A percentile compares a stretch with the other conserved stretches of the same genome.
Evolutionary conservation across 2,329 filamentous ascomycete genomes (phyloP).

Genomic region (Fusarium coicis): DNA sequence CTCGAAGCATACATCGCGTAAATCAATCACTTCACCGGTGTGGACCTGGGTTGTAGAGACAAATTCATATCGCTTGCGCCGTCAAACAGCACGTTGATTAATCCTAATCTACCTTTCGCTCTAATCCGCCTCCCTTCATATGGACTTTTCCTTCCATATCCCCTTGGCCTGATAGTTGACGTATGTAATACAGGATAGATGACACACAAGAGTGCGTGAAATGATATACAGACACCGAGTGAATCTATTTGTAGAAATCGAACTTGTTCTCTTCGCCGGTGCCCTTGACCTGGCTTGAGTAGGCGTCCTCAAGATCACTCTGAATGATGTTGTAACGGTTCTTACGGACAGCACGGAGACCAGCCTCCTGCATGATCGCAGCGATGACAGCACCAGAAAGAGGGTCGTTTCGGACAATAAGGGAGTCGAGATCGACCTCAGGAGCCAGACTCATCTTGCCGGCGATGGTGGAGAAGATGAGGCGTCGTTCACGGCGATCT

Average conservation of each 20-base stretch:
- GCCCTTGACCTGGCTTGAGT: conserved; percentile 95
- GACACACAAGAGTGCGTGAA: conserved; percentile 22
- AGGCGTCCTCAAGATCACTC: conserved; percentile 94
- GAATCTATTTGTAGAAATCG: conserved; percentile 85
- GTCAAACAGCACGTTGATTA: conserved; percentile 26
- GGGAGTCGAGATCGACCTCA: conserved; percentile 93
- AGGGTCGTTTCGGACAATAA: conserved; percentile 97
- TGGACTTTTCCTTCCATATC: conserved; percentile 28
- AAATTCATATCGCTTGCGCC: conserved; percentile 10
- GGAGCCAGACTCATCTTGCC: conserved; percentile 96
- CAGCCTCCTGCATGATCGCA: conserved; percentile 99
- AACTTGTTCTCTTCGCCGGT: conserved; percentile 76
- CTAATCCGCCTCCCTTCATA: conserved; percentile 2
- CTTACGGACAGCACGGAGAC: conserved; percentile 92
- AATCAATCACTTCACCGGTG: conserved; percentile 1
- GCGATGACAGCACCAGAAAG: conserved; percentile 95
- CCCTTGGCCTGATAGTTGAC: conserved; percentile 13
- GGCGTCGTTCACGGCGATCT: conserved; percentile 90
- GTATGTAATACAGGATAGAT: conserved; percentile 41
- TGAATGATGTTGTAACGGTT: conserved; percentile 99
- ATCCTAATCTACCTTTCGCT: conserved; percentile 29
- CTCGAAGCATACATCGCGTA: not conserved
- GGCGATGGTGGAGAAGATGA: conserved; percentile 98
- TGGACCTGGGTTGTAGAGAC: not conserved
- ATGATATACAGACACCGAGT: conserved; percentile 5